Evolutionary conservation across 164 flowering plant genomes (phyloP).

Genomic region (Aristolochia fimbriata): DNA sequence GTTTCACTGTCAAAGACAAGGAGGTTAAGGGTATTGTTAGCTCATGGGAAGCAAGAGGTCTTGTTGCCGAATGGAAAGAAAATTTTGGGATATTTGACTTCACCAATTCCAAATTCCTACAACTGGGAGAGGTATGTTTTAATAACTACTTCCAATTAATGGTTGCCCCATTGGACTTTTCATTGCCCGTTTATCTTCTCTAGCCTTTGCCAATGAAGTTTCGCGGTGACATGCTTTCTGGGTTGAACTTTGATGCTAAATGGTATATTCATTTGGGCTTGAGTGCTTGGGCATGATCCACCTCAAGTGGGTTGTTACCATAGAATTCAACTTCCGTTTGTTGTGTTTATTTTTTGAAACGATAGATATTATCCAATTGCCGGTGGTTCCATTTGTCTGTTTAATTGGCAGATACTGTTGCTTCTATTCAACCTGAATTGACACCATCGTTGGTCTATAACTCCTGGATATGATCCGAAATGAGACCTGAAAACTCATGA

Average conservation of each 20-base stretch:
- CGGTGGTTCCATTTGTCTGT: too few species aligned
- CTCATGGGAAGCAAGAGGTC: slow-evolving; percentile 66
- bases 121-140: slow-evolving; percentile 34
- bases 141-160: background rate
- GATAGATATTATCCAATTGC: too few species aligned
- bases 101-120: slow-evolving; percentile 26
- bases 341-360: too few species aligned
- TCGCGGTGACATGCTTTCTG: background rate
- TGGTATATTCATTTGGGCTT: background rate
- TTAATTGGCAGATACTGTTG: too few species aligned
- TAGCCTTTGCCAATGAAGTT: background rate
- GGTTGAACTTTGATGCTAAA: background rate
- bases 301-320: too few species aligned
- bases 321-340: too few species aligned
- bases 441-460: too few species aligned
- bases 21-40: slow-evolving; percentile 35
- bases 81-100: slow-evolving; percentile 51
- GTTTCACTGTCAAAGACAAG: slow-evolving; percentile 31
- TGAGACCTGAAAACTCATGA: background rate
- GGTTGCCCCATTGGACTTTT: background rate
- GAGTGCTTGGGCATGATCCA: background rate
- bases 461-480: too few species aligned
- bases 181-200: background rate
- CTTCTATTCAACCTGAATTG: too few species aligned
- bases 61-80: slow-evolving; percentile 69